Conservation (phyloP, 2,329 filamentous ascomycete genomes). For the Fusarium sp. region DNA sequence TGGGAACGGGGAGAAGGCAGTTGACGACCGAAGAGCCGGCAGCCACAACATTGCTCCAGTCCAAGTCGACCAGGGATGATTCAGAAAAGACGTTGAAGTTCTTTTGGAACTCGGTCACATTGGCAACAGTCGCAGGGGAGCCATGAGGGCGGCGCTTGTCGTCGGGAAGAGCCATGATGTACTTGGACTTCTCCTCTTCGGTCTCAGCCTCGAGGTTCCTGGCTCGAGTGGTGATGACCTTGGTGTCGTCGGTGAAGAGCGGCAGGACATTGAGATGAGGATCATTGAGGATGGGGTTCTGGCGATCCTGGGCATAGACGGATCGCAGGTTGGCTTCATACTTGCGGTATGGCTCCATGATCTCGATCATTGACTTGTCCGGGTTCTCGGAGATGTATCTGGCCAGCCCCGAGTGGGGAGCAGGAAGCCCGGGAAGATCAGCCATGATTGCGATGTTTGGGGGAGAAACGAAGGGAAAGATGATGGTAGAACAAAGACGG, state of each 20-base stretch:
- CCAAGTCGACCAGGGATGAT: conserved; percentile 76
- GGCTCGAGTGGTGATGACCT: conserved; percentile 69
- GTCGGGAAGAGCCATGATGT: conserved; percentile 74
- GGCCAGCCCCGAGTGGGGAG: conserved; percentile 56
- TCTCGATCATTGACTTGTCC: conserved; percentile 62
- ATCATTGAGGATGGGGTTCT: conserved; percentile 66
- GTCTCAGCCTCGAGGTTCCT: conserved; percentile 68
- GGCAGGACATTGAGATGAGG: conserved; percentile 72
- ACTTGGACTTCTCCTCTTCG: conserved; percentile 69
- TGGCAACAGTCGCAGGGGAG: conserved; percentile 73
- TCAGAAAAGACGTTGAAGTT: conserved; percentile 89
- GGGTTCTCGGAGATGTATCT: conserved; percentile 66
- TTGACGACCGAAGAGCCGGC: conserved; percentile 86
- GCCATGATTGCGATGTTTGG: conserved; percentile 41
- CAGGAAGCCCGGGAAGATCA: conserved; percentile 58
- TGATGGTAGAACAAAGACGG: not conserved
- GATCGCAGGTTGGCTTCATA: conserved; percentile 75
- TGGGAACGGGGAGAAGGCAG: conserved; percentile 76
- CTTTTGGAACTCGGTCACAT: conserved; percentile 76
- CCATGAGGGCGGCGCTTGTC: conserved; percentile 71
- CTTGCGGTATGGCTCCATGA: conserved; percentile 73
- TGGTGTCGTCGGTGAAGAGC: conserved; percentile 68
- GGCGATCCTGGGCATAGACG: conserved; percentile 74
- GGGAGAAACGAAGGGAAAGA: not conserved
- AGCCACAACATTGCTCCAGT: conserved; percentile 85